phyloP scores from a whole-genome alignment of 352 stramenopile species.

The Globisporangium middletonii region DNA sequence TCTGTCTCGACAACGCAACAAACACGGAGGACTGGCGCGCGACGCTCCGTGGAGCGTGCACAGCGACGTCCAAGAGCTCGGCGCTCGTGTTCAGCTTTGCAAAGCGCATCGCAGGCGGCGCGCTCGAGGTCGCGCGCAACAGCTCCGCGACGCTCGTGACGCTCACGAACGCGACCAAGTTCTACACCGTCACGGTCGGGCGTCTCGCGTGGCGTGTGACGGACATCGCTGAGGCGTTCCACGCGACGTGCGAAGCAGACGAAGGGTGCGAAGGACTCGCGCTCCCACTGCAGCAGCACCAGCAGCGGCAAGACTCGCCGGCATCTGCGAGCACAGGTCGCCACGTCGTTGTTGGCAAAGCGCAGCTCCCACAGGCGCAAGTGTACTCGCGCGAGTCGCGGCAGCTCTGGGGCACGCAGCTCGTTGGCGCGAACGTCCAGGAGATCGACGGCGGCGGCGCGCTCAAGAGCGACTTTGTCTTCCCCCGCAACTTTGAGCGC shows the following conservation, averaged over 20 bases:
- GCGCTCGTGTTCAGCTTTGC: constrained; percentile 55
- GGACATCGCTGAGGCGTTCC: constrained; percentile 26
- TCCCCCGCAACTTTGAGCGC: constrained; percentile 39
- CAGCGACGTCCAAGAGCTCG: constrained; percentile 21
- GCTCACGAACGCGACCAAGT: constrained; percentile 34
- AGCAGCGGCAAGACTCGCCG: no score
- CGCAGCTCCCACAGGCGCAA: constrained; percentile 22
- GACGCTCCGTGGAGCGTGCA: constrained; percentile 28
- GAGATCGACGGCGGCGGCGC: constrained; percentile 42
- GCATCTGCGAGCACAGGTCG: constrained; percentile 4
- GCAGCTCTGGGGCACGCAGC: constrained; percentile 19
- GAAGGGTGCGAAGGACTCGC: constrained; percentile 26
- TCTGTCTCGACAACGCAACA: constrained; percentile 27
- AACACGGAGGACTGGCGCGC: constrained; percentile 26
- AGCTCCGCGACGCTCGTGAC: constrained; percentile 19
- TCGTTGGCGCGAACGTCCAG: constrained; percentile 40
- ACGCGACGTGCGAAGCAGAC: constrained; percentile 9
- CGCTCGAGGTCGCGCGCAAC: constrained; percentile 20
- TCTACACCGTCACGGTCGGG: constrained; percentile 41
- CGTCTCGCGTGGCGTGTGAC: constrained; percentile 30
- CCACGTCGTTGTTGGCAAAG: constrained; percentile 23
- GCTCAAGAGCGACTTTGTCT: constrained; percentile 53
- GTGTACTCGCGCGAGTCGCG: constrained; percentile 21
- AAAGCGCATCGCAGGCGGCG: constrained; percentile 37
- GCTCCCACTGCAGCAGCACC: constrained; percentile 12